Evolutionary conservation across 306 rosid genomes (phyloP), one percentile per base, ranked within the genome.

Genomic region (Neltuma alba): DNA sequence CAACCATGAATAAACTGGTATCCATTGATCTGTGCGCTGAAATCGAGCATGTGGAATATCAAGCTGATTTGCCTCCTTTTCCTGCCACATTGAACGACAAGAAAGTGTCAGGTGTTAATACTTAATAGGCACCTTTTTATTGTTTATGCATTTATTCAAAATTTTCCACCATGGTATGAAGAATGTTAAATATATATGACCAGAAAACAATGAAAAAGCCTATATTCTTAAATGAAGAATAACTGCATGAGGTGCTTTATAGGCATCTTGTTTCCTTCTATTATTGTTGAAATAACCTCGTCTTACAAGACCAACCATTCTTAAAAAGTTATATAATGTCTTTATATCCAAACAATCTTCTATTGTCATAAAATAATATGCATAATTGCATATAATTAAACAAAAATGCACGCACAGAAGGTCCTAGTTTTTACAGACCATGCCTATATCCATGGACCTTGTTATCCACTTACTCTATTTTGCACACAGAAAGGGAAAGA

Each of bases 1-100:
- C 70, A 92, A 74, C 99, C 99, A 95, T 1, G 90, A 77, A 82
- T 95, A 95, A 66, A 93, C 99, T 1, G 98, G 98, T 74, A 93
- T 70, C 98, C 98, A 92, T 67, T 91, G 99, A 78, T 91, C 92
- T 0, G 97, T 91, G 63, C 99, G 97, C 66, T 95, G 97, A 77
- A 95, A 95, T 70, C 96, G 89, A 30, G 95, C 95, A 33, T 88
- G 97, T 10, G 97, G 93, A 82, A 81, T 83, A 79, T 89, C 92
- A 30, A 76, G 88, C 83, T 81, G 92, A 42, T 55, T 81, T 11
- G 4, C 88, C 62, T 89, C 95, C 78, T 67, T 88, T 41, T 80
- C 97, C 99, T 92, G 85, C 79, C 76, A 82, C 34, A 74, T 44
- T 48, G 70, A 66, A 62, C 68, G 55, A 68, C 76, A 28, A 65